Evolutionary conservation across 495 filamentous ascomycete species (phyloP).

Genomic region (Xylaria bambusicola): DNA sequence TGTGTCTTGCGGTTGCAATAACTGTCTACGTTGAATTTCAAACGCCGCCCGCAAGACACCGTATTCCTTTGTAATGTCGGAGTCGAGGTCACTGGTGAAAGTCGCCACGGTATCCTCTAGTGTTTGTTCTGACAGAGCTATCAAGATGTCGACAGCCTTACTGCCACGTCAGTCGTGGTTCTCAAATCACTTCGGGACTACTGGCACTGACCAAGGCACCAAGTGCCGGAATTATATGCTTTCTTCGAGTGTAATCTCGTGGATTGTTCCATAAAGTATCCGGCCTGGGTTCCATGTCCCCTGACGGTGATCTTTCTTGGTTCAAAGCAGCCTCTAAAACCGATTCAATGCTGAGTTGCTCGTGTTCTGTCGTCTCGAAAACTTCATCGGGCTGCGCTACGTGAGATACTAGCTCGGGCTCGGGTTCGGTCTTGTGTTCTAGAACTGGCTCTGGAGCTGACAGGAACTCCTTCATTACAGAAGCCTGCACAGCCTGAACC

Average conservation of each 20-base stretch:
- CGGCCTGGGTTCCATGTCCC: slow-evolving; percentile 23
- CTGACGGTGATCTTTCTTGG: slow-evolving; percentile 17
- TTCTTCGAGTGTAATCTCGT: slow-evolving; percentile 32
- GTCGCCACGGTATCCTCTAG: slow-evolving; percentile 64
- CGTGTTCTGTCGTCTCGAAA: slow-evolving; percentile 20
- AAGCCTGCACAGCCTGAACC: slow-evolving; percentile 31
- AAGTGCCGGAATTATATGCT: slow-evolving; percentile 42
- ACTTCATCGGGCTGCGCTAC: slow-evolving; percentile 6
- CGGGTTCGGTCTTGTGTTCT: not conserved
- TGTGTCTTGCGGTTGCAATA: slow-evolving; percentile 56
- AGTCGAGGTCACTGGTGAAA: slow-evolving; percentile 70
- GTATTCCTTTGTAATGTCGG: slow-evolving; percentile 80
- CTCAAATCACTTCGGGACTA: not conserved
- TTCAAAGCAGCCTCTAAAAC: slow-evolving; percentile 15
- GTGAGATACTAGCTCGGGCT: not conserved
- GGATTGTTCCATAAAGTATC: slow-evolving; percentile 36
- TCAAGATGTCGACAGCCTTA: slow-evolving; percentile 48
- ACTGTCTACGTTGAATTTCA: slow-evolving; percentile 76
- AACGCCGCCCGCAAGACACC: slow-evolving; percentile 76
- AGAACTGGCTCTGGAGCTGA: slow-evolving; percentile 5
- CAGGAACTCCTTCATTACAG: slow-evolving; percentile 34
- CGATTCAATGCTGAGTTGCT: slow-evolving; percentile 17
- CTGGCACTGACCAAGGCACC: slow-evolving; percentile 38
- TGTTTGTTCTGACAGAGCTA: slow-evolving; percentile 46
- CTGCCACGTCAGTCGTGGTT: slow-evolving; percentile 17